A percentile compares a stretch with the other conserved stretches of the same genome.
Conservation (phyloP, 2,329 filamentous ascomycete genomes). For the Cercospora janseana region DNA sequence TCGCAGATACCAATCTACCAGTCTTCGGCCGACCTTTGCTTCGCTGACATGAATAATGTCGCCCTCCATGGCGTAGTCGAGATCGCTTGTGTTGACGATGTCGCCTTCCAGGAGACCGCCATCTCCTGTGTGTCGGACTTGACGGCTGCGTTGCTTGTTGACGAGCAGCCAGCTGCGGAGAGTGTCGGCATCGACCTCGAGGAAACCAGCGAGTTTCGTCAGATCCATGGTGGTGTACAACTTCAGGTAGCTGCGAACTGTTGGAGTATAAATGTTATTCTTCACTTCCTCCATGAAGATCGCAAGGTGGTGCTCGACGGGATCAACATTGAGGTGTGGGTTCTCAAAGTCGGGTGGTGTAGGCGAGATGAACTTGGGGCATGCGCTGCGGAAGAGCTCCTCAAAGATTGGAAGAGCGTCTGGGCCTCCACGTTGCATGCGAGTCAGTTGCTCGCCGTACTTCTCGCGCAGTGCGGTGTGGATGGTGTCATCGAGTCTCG, state of each 20-base stretch:
- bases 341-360: slow-evolving; percentile 97
- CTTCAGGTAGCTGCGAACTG: slow-evolving; percentile 96
- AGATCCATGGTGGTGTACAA: slow-evolving; percentile 99
- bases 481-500: slow-evolving; percentile 96
- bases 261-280: slow-evolving; percentile 97
- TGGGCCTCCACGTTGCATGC: slow-evolving; percentile 92
- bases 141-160: slow-evolving; percentile 97
- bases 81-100: slow-evolving; percentile 85
- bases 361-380: slow-evolving; percentile 99
- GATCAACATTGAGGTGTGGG: slow-evolving; percentile 92
- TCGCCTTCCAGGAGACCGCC: slow-evolving; percentile 89
- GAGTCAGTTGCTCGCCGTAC: slow-evolving; percentile 96
- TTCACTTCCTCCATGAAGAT: slow-evolving; percentile 99
- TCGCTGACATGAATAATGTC: slow-evolving; percentile 98
- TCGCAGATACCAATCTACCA: slow-evolving; percentile 98
- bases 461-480: slow-evolving; percentile 97
- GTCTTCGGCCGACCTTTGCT: slow-evolving; percentile 93
- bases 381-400: slow-evolving; percentile 95
- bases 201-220: slow-evolving; percentile 94
- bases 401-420: slow-evolving; percentile 96
- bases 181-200: slow-evolving; percentile 95
- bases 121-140: slow-evolving; percentile 82
- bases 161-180: slow-evolving; percentile 90
- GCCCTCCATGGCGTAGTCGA: slow-evolving; percentile 95
- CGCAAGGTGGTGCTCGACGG: slow-evolving; percentile 91